Conservation (phyloP, 2,329 filamentous ascomycete genomes). For the Beauveria sp. region DNA sequence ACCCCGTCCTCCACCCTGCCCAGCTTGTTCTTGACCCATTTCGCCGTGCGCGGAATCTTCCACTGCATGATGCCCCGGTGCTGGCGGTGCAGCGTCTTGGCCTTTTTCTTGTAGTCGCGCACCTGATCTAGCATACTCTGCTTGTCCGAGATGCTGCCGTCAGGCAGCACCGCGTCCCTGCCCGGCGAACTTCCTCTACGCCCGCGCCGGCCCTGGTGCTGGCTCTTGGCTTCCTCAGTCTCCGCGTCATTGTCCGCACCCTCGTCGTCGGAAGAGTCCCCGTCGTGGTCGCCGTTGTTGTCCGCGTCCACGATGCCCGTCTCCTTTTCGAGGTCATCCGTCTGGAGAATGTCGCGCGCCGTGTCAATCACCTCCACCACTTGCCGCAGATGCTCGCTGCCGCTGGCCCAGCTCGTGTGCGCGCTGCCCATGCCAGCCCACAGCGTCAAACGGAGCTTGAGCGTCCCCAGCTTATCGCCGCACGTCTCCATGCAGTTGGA, state of each 20-base stretch:
- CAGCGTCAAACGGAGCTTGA: slow-evolving; percentile 32
- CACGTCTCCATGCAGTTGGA: slow-evolving; percentile 34
- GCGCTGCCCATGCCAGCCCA: slow-evolving; percentile 30
- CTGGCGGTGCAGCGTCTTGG: slow-evolving; percentile 53
- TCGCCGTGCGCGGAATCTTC: slow-evolving; percentile 40
- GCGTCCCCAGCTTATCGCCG: slow-evolving; percentile 39
- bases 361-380: slow-evolving; percentile 41
- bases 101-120: slow-evolving; percentile 52
- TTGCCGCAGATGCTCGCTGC: slow-evolving; percentile 26
- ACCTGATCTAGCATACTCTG: slow-evolving; percentile 41
- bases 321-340: slow-evolving; percentile 25
- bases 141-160: slow-evolving; percentile 31
- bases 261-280: slow-evolving; percentile 19
- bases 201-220: neutral
- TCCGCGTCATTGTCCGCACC: slow-evolving; percentile 8
- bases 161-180: slow-evolving; percentile 20
- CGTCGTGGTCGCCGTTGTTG: slow-evolving; percentile 21
- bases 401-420: slow-evolving; percentile 28
- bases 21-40: slow-evolving; percentile 45
- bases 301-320: slow-evolving; percentile 28
- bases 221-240: slow-evolving; percentile 5
- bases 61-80: slow-evolving; percentile 70
- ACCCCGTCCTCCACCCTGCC: slow-evolving; percentile 52
- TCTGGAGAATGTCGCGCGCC: slow-evolving; percentile 26
- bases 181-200: slow-evolving; percentile 11